Base-by-base conservation (phyloP, 371 early-diverging fungal genomes). In the Mucor indicus region DNA sequence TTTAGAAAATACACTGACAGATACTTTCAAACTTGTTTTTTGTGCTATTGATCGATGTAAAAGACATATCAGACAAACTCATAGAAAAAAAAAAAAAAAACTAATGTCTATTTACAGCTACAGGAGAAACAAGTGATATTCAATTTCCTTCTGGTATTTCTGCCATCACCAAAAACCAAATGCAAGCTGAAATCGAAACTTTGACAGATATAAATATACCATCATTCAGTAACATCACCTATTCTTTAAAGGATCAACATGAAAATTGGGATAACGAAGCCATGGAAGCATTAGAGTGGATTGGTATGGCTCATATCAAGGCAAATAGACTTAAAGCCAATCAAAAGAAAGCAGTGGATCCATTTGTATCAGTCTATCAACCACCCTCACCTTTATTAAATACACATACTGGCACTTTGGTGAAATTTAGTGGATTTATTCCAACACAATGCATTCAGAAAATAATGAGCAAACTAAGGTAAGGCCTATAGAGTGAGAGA, bases 281-380 rank as follows among this genome's bases (percentile, higher is more conserved):
- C 2, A 29, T 67, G n/a, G 67, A 77, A 19, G 60, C 80, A 10
- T 54, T 75, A 12, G 84, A 85, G 51, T 85, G 86, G 86, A 41
- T 85, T 29, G 86, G 86, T 4, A 64, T 85, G 57, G 76, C 71
- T 2, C 44, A 72, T 21, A 50, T 77, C 20, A 71, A 72, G 50
- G 69, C 83, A 2, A 70, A 67, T 29, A 67, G 85, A 75, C 76
- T 47, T 8, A 27, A 27, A 19, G 39, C 27, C 6, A 36, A 11
- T 29, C 27, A 33, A 13, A 35, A 30, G 5, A 32, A 10, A 24
- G 29, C 35, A 11, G 13, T 27, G 7, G 48, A 80, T 44, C 70
- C 81, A 1, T 84, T 74, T 50, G 59, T 84, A 0, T 77, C 80
- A 20, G 63, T 79, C 0, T 81, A 84, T 49, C 53, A 57, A 13